Evolutionary conservation across 352 stramenopile genomes (phyloP).

Genomic region (Elongisporangium senticosum): DNA sequence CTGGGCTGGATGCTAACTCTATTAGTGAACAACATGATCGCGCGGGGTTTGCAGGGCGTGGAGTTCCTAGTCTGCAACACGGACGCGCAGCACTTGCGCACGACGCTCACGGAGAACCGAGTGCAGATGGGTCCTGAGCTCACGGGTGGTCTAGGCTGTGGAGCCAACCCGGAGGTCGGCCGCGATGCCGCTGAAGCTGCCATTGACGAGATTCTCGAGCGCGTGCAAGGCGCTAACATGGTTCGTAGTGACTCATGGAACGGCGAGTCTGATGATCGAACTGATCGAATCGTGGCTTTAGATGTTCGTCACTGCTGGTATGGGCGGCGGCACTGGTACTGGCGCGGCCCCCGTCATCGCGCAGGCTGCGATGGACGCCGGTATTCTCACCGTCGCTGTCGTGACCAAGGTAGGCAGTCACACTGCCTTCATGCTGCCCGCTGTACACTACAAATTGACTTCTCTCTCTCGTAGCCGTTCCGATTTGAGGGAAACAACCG

Average conservation of each 20-base stretch:
- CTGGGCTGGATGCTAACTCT: not conserved
- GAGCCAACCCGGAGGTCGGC: conserved; percentile 77
- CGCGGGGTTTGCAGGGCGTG: conserved; percentile 71
- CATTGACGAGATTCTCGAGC: conserved; percentile 85
- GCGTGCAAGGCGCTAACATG: conserved; percentile 82
- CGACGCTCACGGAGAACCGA: conserved; percentile 87
- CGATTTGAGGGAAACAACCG: conserved; percentile 82
- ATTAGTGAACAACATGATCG: conserved; percentile 88
- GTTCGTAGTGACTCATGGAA: conserved; percentile 16
- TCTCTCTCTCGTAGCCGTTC: conserved; percentile 41
- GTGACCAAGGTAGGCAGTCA: conserved; percentile 63
- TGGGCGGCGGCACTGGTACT: conserved; percentile 80
- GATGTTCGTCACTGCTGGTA: conserved; percentile 87
- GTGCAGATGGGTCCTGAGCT: conserved; percentile 87
- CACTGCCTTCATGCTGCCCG: not conserved
- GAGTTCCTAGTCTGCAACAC: conserved; percentile 91
- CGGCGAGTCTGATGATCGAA: not conserved
- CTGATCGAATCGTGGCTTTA: conserved; percentile 13
- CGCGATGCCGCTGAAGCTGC: conserved; percentile 68
- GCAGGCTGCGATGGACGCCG: conserved; percentile 72
- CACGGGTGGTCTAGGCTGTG: conserved; percentile 76
- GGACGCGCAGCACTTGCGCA: conserved; percentile 87
- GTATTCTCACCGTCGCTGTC: conserved; percentile 80
- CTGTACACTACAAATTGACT: not conserved
- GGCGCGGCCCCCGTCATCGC: conserved; percentile 81